Conservation (phyloP, 768 basidiomycete species). For the Kwoniella botswanensis region DNA sequence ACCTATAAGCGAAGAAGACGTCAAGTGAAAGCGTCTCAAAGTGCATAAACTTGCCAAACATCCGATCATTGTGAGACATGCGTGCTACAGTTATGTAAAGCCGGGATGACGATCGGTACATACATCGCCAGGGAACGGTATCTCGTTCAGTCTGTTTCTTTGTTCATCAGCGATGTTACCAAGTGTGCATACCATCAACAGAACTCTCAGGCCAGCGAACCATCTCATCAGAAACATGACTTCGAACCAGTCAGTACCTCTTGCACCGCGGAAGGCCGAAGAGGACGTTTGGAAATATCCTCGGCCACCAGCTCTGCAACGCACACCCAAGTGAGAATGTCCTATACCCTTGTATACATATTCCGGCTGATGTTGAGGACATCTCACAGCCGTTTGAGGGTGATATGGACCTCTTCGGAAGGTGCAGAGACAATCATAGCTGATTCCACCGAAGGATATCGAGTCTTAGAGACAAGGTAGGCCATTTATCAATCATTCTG, state of each 20-base stretch:
- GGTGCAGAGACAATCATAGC: slow-evolving; percentile 48
- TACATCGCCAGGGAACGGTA: background rate
- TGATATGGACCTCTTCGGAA: slow-evolving; percentile 37
- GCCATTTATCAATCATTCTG: slow-evolving; percentile 1
- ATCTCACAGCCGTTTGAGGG: slow-evolving; percentile 40
- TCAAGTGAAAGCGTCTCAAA: background rate
- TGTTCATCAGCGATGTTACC: background rate
- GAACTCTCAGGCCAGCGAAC: background rate
- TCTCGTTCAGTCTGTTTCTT: too few relatives aligned
- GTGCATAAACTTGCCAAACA: background rate
- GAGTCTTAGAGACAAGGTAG: slow-evolving; percentile 55
- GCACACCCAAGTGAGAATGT: slow-evolving; percentile 34
- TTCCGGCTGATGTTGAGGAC: slow-evolving; percentile 5
- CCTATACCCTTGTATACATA: background rate
- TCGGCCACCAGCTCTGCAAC: slow-evolving; percentile 51
- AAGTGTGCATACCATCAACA: background rate
- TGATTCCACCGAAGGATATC: slow-evolving; percentile 45
- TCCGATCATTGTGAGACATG: background rate
- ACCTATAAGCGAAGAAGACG: background rate
- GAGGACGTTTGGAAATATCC: slow-evolving; percentile 58
- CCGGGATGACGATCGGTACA: background rate
- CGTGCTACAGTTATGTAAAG: background rate
- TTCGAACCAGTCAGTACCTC: slow-evolving; percentile 12
- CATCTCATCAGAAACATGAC: background rate
- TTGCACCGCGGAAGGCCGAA: slow-evolving; percentile 37